A percentile compares a stretch with the other conserved stretches of the same genome.
Evolutionary conservation across 108 stramenopile species (phyloP).

Genomic region (Licmophora abbreviata): DNA sequence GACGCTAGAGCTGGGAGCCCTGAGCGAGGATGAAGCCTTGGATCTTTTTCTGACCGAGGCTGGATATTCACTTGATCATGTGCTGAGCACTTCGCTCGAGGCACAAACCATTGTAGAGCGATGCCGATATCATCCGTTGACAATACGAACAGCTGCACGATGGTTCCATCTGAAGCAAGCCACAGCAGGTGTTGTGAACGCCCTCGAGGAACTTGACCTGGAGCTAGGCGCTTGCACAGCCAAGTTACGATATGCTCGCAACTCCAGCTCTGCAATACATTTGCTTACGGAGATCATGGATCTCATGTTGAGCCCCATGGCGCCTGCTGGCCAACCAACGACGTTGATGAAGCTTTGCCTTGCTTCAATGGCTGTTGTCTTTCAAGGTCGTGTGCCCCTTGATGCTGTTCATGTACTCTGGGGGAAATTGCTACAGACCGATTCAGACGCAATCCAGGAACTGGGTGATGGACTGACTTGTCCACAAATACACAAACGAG

Average conservation of each 20-base stretch:
- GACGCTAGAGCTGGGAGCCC: conserved; percentile 26
- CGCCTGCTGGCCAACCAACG: conserved; percentile 4
- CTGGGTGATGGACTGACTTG: conserved; percentile 6
- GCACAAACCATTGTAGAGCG: conserved; percentile 9
- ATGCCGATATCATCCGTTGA: conserved; percentile 23
- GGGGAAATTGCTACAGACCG: conserved; percentile 13
- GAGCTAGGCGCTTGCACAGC: conserved; percentile 11
- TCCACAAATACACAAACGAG: conserved; percentile 8
- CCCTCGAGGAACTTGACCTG: conserved; percentile 31
- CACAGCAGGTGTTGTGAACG: conserved; percentile 37
- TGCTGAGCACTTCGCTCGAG: conserved; percentile 18
- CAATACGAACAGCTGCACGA: conserved; percentile 39
- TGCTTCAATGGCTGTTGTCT: conserved; percentile 19
- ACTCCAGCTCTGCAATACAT: conserved; percentile 5
- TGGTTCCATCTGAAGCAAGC: conserved; percentile 49
- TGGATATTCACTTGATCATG: conserved; percentile 17
- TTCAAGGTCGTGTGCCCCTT: conserved; percentile 17
- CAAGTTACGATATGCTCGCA: not conserved
- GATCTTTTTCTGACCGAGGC: conserved; percentile 39
- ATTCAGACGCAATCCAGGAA: conserved; percentile 17
- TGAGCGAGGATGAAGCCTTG: conserved; percentile 36
- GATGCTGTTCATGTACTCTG: conserved; percentile 24
- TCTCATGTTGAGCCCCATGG: conserved; percentile 18
- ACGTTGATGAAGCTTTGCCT: conserved; percentile 25
- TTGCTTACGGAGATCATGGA: conserved; percentile 20